Conservation (phyloP, 495 filamentous ascomycete species). For the Usnea hakonensis region DNA sequence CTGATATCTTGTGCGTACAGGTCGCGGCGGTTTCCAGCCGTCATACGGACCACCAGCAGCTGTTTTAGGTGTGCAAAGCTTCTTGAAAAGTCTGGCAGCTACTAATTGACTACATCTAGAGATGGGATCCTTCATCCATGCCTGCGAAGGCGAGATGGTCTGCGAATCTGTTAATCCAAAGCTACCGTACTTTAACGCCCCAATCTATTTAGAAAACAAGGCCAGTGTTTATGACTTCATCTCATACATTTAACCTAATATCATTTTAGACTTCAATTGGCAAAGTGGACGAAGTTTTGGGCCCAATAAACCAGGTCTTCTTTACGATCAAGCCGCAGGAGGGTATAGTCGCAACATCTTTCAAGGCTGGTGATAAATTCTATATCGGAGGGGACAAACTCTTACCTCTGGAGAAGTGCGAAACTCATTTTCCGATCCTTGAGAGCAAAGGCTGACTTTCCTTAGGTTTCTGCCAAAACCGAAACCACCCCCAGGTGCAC, state of each 20-base stretch:
- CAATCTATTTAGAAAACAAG: conserved; percentile 98
- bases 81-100: conserved; percentile 1
- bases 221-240: conserved; percentile 33
- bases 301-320: conserved; percentile 91
- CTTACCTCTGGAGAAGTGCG: conserved; percentile 76
- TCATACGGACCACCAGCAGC: conserved; percentile 60
- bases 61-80: conserved; percentile 48
- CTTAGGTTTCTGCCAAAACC: conserved; percentile 85
- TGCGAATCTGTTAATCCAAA: conserved; percentile 90
- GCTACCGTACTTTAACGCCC: conserved; percentile 98
- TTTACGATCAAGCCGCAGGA: conserved; percentile 97
- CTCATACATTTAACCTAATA: background rate
- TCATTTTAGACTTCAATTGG: conserved; percentile 45
- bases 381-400: conserved; percentile 93
- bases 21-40: conserved; percentile 56
- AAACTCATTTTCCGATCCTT: background rate
- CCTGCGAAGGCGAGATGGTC: conserved; percentile 93
- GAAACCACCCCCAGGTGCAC: conserved; percentile 62
- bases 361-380: conserved; percentile 94
- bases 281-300: conserved; percentile 62
- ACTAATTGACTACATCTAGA: conserved; percentile 44
- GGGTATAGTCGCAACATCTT: conserved; percentile 87
- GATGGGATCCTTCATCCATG: conserved; percentile 89
- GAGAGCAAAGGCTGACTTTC: conserved; percentile 19
- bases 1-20: conserved; percentile 26